Base-by-base conservation (phyloP, 2,329 filamentous ascomycete genomes). In the Ceratocystis cubensis region DNA sequence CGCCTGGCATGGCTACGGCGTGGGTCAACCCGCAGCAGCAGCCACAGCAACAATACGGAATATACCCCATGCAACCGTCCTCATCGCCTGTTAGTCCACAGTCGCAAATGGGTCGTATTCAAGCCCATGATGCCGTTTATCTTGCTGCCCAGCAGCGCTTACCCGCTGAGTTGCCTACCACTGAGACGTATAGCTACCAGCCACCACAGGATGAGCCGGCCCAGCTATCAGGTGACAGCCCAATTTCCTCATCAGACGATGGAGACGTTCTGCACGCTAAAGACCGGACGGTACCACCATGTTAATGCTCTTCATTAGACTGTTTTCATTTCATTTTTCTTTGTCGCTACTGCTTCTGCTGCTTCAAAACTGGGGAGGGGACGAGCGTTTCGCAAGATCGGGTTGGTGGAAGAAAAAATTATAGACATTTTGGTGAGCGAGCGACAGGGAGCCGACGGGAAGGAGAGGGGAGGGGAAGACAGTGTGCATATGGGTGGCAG, bases 191-290 rank as follows among this genome's bases (percentile, higher is more conserved):
- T 28, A 62, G 63, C 25, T 44, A 56, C 25, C 66, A 67, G 53
- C 61, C 48, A 30, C 61, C 33, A 41, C 61, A 46, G 61, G 53
- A 46, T 15, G 63, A 45, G 57, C 66, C 57, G 2, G 45, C 63
- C 1, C 63, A 67, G 66, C 48, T 67, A 48, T 48, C 66, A 7
- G 61, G n/a, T 3, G 56, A 63, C 17, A 64, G 37, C 28, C 45
- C n/a, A 7, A 53, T 46, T 33, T 46, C 44, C 37, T 41, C 30
- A 33, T 25, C 61, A 2, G 61, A 63, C 17, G 61, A 63, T 2
- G 45, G 22, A 17, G 56, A 59, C 17, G 28, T 59, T 25, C 20
- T 63, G 45, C 44, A 37, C 25, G 5, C 30, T 25, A 63, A 63
- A 48, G n/a, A 63, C 41, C 61, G 17, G 33, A 50, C 44, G 61